phyloP scores from a whole-genome alignment of 495 filamentous ascomycete genomes.

The Trichoderma erinaceum region DNA sequence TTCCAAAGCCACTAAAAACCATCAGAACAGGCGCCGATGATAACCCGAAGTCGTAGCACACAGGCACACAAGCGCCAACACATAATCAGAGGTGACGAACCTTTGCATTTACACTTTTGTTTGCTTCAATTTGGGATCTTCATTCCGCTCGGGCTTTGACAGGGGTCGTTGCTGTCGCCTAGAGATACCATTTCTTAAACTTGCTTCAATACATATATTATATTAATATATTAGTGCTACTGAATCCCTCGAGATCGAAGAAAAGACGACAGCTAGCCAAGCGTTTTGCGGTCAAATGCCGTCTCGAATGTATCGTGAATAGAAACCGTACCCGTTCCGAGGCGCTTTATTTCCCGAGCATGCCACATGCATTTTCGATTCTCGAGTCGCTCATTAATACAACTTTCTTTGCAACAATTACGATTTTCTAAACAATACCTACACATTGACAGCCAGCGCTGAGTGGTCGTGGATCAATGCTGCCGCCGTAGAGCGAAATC shows the following conservation, averaged over 20 bases:
- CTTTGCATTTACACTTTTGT: neutral
- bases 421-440: neutral
- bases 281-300: neutral
- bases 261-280: neutral
- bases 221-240: too few relatives aligned
- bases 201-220: too few relatives aligned
- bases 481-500: neutral
- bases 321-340: neutral
- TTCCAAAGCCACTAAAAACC: too few relatives aligned
- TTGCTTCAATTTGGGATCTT: neutral
- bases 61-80: neutral
- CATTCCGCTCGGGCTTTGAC: neutral
- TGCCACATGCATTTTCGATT: neutral
- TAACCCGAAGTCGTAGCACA: slow-evolving; percentile 4
- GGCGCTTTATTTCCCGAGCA: neutral
- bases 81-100: neutral
- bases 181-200: neutral
- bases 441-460: neutral
- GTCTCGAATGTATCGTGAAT: neutral
- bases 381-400: neutral
- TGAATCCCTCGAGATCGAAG: neutral
- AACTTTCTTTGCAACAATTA: neutral
- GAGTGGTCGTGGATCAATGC: neutral
- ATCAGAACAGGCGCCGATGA: neutral
- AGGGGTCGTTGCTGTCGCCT: neutral